Evolutionary conservation across 495 filamentous ascomycete genomes (phyloP).

Genomic region (Lophium mytilinum): DNA sequence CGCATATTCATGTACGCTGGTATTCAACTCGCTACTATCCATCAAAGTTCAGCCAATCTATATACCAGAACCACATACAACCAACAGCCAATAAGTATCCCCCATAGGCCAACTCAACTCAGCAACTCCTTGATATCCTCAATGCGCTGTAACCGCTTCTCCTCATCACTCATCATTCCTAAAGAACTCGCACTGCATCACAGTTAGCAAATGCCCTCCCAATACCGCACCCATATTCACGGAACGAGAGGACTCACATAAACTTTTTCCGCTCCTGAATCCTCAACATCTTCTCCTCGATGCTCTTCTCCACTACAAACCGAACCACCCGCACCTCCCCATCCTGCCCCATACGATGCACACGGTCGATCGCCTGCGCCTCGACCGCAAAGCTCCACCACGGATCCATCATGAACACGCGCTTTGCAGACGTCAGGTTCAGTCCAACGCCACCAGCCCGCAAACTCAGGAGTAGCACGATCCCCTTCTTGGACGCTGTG

Average conservation of each 20-base stretch:
- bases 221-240: no score
- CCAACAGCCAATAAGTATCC: no score
- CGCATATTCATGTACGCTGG: no score
- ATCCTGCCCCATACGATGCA: constrained; percentile 96
- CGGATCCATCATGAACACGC: constrained; percentile 97
- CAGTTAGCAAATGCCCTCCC: constrained; percentile 4
- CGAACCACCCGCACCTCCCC: constrained; percentile 75
- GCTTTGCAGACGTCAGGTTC: constrained; percentile 78
- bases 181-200: constrained; percentile 69
- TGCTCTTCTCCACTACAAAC: constrained; percentile 82
- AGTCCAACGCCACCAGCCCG: constrained; percentile 89
- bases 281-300: constrained; percentile 89
- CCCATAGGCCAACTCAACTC: constrained; percentile 39
- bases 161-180: constrained; percentile 89
- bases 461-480: constrained; percentile 73
- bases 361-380: constrained; percentile 94
- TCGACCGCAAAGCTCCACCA: constrained; percentile 99
- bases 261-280: constrained; percentile 96
- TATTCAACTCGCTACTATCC: no score
- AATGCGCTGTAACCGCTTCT: constrained; percentile 80
- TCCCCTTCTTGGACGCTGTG: constrained; percentile 35
- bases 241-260: constrained; percentile 48
- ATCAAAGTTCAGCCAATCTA: no score
- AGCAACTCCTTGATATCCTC: constrained; percentile 93
- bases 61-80: no score